phyloP scores from a whole-genome alignment of 148 eudicot species.

The Talinum fruticosum region DNA sequence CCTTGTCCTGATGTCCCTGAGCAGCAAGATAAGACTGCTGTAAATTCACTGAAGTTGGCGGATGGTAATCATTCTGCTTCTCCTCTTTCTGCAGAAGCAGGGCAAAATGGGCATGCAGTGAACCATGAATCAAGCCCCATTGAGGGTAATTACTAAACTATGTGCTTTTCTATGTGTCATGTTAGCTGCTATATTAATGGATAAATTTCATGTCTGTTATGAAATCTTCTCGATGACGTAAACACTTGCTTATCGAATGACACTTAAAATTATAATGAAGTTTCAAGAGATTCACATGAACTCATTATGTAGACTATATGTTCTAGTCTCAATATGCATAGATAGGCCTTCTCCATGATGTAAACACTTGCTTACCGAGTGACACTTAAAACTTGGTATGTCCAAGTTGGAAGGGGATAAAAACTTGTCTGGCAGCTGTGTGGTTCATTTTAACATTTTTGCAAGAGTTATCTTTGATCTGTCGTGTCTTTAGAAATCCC shows the following conservation, averaged over 20 bases:
- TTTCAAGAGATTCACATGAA: constrained; percentile 3
- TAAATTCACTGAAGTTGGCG: constrained; percentile 47
- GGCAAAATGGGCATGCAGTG: constrained; percentile 56
- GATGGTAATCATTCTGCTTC: constrained; percentile 64
- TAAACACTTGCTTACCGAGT: not conserved
- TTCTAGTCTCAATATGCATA: not conserved
- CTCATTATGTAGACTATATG: not conserved
- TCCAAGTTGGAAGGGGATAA: not conserved
- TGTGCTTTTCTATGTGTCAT: constrained; percentile 4
- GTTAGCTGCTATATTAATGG: not conserved
- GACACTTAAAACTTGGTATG: not conserved
- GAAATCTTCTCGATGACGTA: not conserved
- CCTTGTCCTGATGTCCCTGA: constrained; percentile 71
- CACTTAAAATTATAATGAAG: no score
- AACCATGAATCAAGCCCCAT: constrained; percentile 61
- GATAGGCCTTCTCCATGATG: not conserved
- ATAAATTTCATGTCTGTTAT: not conserved
- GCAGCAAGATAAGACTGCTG: constrained; percentile 52
- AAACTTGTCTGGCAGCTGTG: not conserved
- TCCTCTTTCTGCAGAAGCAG: constrained; percentile 67
- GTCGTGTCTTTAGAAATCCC: not conserved
- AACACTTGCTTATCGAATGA: no score
- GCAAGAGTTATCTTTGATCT: not conserved
- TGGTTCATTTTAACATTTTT: not conserved
- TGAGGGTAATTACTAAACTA: constrained; percentile 45